phyloP scores from a whole-genome alignment of 1,284 basidiomycete genomes.

The Irpex lacteus region DNA sequence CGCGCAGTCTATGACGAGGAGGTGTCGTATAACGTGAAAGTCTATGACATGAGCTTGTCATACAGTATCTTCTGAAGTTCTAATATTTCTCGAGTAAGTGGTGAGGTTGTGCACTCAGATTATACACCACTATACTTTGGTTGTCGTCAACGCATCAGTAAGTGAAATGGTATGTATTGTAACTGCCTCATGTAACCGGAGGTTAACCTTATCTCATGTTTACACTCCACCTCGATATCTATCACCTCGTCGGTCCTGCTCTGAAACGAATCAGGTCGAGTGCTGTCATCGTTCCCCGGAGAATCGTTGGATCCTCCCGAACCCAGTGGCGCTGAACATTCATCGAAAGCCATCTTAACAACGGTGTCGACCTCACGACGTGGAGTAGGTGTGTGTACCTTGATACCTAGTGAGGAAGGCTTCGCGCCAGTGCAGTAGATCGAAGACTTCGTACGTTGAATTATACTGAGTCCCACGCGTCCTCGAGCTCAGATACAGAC shows the following conservation, averaged over 20 bases:
- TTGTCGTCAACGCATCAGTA: not conserved
- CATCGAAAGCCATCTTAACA: not conserved
- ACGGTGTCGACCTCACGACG: not conserved
- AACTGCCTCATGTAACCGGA: not conserved
- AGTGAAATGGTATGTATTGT: not conserved
- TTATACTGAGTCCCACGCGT: too few species aligned
- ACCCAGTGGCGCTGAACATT: not conserved
- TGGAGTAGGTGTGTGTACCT: not conserved
- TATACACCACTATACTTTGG: too few species aligned
- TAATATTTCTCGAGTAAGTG: not conserved
- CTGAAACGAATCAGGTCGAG: not conserved
- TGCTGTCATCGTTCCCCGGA: not conserved
- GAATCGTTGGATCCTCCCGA: not conserved
- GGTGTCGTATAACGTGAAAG: not conserved
- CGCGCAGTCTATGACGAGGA: not conserved
- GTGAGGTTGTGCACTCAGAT: not conserved
- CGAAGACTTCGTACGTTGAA: too few species aligned
- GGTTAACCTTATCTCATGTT: not conserved
- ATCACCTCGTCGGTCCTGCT: not conserved
- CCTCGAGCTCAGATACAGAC: too few species aligned
- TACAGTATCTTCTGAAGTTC: too few species aligned
- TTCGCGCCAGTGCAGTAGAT: too few species aligned
- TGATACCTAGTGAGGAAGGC: too few species aligned
- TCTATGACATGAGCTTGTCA: not conserved
- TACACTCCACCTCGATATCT: not conserved